Percentiles rank a stretch among this genome's conserved stretches.
Conservation (phyloP, 2,329 filamentous ascomycete genomes). For the Arthrobotrys sinensis region DNA sequence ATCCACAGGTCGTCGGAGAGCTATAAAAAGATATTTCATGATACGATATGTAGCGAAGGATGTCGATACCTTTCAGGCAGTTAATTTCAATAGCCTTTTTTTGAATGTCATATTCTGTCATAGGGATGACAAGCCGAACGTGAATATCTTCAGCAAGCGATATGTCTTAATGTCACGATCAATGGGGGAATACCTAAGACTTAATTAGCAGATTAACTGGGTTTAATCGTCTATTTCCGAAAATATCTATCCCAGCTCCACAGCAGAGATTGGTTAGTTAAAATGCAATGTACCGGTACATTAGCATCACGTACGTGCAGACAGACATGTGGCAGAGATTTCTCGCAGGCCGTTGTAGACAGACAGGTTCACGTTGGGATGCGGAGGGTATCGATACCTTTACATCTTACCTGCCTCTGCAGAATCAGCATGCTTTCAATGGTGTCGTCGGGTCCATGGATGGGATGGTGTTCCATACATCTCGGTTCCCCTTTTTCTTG, state of each 20-base stretch:
- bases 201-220: neutral
- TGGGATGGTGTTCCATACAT: neutral
- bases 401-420: slow-evolving; percentile 14
- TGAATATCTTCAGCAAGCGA: neutral
- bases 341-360: slow-evolving; percentile 1
- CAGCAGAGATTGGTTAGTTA: slow-evolving; percentile 24
- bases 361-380: neutral
- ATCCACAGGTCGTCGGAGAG: slow-evolving; percentile 21
- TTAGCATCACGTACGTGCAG: neutral
- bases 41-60: neutral
- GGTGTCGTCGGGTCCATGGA: slow-evolving; percentile 15
- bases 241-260: slow-evolving; percentile 46
- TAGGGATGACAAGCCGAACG: neutral
- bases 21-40: slow-evolving; percentile 24
- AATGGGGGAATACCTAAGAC: neutral
- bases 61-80: slow-evolving; percentile 2
- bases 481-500: slow-evolving; percentile 45
- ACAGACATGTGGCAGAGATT: slow-evolving; percentile 7
- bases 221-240: slow-evolving; percentile 33
- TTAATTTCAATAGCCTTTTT: neutral
- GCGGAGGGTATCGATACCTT: slow-evolving; percentile 14
- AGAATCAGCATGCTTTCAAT: neutral
- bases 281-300: slow-evolving; percentile 23
- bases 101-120: neutral
- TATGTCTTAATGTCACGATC: slow-evolving; percentile 10